Evolutionary conservation across 2,329 filamentous ascomycete genomes (phyloP), one percentile per base, ranked within the genome.

Genomic region (Aspergillus chevalieri): DNA sequence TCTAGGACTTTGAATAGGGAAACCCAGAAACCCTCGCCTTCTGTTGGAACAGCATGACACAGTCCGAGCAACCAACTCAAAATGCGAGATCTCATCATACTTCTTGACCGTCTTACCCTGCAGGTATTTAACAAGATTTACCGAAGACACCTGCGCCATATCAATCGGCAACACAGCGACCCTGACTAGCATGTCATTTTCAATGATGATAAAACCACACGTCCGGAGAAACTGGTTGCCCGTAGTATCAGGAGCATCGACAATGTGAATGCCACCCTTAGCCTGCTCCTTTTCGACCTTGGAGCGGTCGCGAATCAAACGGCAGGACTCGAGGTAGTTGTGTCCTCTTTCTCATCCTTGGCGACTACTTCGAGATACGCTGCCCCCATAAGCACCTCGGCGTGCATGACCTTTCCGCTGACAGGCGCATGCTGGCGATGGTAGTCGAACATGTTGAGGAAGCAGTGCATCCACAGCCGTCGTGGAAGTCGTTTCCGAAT

Each of bases 101-200:
- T 74, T 75, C n/a, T 62, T 49, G 15, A 71, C 9, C 2, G 30
- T 28, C 8, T 61, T 51, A 0, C 56, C 65, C 26, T 46, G 42
- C 7, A 53, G 36, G 0, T 49, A 47, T 2, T 61, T 62, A 15
- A 73, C 36, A 21, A 61, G 62, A 1, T 26, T 26, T 1, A 74
- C 67, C 1, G 69, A 73, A 1, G 71, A 74, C 1, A 75, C 66
- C 43, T 70, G 65, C 3, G 68, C 71, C 72, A 75, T 75, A 7
- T 72, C 72, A 44, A 75, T 69, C 0, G 72, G 72, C 34, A 76
- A 46, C n/a, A 74, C 62, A 8, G 70, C 73, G 5, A 74, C 70
- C 28, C 65, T 57, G 2, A 71, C 69, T 10, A 67, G 45, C 10
- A 56, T 44, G 0, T 59, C 48, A 4, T 63, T 72, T 0, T 74